These are phyloP conservation scores for Pisolithus marmoratus DNA, from an alignment of 768 basidiomycete genomes.

Conservation along the genomic window DNA sequence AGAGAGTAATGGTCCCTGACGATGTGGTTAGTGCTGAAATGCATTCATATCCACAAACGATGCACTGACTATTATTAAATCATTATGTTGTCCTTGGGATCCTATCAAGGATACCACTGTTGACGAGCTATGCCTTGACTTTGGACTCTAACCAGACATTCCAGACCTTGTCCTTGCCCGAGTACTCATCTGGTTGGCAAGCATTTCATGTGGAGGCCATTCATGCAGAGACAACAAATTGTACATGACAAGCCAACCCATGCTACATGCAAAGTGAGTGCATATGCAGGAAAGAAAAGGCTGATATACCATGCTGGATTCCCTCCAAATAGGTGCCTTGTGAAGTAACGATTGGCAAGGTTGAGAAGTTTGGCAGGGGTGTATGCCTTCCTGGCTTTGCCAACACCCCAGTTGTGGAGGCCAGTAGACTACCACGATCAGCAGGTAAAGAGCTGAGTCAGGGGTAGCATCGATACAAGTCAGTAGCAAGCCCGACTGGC, in stretches of 20 bases:
- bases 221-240: slow-evolving; percentile 59
- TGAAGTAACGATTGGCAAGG: slow-evolving; percentile 70
- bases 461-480: too few species aligned
- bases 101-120: too few species aligned
- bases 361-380: slow-evolving; percentile 63
- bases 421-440: too few species aligned
- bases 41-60: neutral
- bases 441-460: too few species aligned
- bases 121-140: too few species aligned
- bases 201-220: too few species aligned
- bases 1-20: slow-evolving; percentile 62
- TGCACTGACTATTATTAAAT: too few species aligned
- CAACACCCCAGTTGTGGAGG: slow-evolving; percentile 42
- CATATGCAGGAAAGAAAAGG: neutral
- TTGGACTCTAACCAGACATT: too few species aligned
- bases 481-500: too few species aligned
- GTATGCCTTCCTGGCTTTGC: slow-evolving; percentile 48
- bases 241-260: slow-evolving; percentile 79
- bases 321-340: slow-evolving; percentile 77
- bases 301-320: slow-evolving; percentile 65
- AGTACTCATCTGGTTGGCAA: too few species aligned
- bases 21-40: neutral
- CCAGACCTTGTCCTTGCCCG: too few species aligned
- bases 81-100: too few species aligned
- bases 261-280: slow-evolving; percentile 38